Conservation (phyloP, 2,329 filamentous ascomycete genomes). For the Colletotrichum tropicale region DNA sequence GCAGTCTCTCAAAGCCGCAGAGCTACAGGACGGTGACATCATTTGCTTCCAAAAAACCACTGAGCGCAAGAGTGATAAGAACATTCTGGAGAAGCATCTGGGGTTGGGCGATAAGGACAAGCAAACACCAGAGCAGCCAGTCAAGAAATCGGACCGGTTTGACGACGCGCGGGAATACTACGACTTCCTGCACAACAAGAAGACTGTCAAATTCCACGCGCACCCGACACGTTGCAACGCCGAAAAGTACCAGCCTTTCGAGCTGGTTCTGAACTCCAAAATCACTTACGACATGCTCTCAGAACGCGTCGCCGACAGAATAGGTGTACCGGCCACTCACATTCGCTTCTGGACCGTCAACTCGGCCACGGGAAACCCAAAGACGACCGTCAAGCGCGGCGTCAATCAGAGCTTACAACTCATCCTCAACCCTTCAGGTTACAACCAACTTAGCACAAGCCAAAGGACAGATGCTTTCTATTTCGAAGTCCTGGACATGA, state of each 20-base stretch:
- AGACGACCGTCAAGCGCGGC: slow-evolving; percentile 76
- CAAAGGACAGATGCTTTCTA: slow-evolving; percentile 81
- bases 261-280: slow-evolving; percentile 81
- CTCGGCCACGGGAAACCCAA: slow-evolving; percentile 75
- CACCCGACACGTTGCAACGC: slow-evolving; percentile 62
- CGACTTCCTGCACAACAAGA: slow-evolving; percentile 88
- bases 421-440: slow-evolving; percentile 79
- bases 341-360: slow-evolving; percentile 91
- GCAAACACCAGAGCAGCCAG: slow-evolving; percentile 38
- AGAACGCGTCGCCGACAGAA: slow-evolving; percentile 78
- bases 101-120: slow-evolving; percentile 45
- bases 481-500: slow-evolving; percentile 95
- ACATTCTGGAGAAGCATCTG: slow-evolving; percentile 42
- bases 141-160: slow-evolving; percentile 54
- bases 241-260: slow-evolving; percentile 69
- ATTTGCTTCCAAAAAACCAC: slow-evolving; percentile 84
- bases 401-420: slow-evolving; percentile 73
- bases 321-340: slow-evolving; percentile 82
- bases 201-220: slow-evolving; percentile 78
- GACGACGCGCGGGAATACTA: slow-evolving; percentile 87
- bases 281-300: slow-evolving; percentile 89
- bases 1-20: slow-evolving; percentile 85
- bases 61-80: slow-evolving; percentile 49
- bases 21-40: slow-evolving; percentile 97
- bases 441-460: slow-evolving; percentile 70